Base-by-base conservation (phyloP, 805 yeast species). In the Candida incommunis region DNA sequence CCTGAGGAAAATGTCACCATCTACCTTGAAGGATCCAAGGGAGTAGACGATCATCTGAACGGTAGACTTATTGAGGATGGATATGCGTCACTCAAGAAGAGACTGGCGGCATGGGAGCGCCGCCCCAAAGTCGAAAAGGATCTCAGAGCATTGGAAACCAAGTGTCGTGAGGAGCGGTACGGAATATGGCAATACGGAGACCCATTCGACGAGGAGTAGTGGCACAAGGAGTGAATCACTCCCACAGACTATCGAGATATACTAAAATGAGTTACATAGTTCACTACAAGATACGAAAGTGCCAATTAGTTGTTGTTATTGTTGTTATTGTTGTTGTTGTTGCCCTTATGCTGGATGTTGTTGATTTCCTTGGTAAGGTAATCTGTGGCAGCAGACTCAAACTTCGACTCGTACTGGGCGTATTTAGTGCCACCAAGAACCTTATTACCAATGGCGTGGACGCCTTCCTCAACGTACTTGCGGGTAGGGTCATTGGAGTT, bases 151-250 rank as follows among this genome's bases (percentile, higher is more conserved):
- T 65, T 68, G 2, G 80, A 81, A 59, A 48, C 52, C 18, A 53
- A 51, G 4, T 86, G 86, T 23, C 74, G 69, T 56, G 44, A 60
- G 16, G 60, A 54, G 25, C 78, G 75, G 48, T 54, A 62, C 20
- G 87, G 87, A 3, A 78, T 83, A 57, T 81, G 88, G 88, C 76
- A 78, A 61, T 77, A 74, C 52, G 88, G 88, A 43, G 86, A 81
- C 56, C 72, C 82, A 29, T 72, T 79, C 31, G 76, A 68, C 45
- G 80, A 75, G 46, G 81, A 76, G 31, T 51, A 51, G 31, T 25
- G 21, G 27, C 22, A 15, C 22, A 27, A 18, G 16, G 22, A 22
- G 22, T 21, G 23, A 22, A 23, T 15, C 9, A n/a, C n/a, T n/a
- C n/a, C n/a, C n/a, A n/a, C n/a, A n/a, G n/a, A n/a, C n/a, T n/a